Evolutionary conservation across 1,284 basidiomycete species (phyloP).

Genomic region (Neolentinus lepideus): DNA sequence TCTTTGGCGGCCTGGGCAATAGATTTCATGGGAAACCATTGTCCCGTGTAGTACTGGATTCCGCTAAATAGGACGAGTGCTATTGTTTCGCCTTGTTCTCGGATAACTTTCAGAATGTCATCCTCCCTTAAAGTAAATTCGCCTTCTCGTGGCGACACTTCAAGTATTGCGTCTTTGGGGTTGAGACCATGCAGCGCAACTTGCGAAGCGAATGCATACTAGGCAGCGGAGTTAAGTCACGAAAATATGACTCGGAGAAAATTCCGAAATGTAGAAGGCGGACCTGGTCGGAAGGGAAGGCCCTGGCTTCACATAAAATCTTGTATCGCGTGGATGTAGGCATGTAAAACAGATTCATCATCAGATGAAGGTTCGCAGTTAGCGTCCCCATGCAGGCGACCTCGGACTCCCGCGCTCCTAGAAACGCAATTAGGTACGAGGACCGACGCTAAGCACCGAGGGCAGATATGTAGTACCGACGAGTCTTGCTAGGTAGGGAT

Average conservation of each 20-base stretch:
- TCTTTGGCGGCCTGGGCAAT: constrained; percentile 84
- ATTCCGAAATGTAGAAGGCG: constrained; percentile 1
- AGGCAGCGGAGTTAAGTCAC: constrained; percentile 6
- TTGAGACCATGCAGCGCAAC: constrained; percentile 76
- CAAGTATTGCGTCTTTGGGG: constrained; percentile 69
- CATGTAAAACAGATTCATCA: constrained; percentile 92
- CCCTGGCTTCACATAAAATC: constrained; percentile 91
- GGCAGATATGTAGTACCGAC: constrained; percentile 50
- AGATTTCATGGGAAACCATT: constrained; percentile 82
- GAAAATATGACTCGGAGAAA: constrained; percentile 8
- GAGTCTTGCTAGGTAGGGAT: constrained; percentile 74
- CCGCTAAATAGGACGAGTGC: constrained; percentile 88
- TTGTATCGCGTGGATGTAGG: constrained; percentile 83
- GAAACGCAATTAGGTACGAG: constrained; percentile 6
- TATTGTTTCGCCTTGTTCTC: constrained; percentile 67
- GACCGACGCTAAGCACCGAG: background rate
- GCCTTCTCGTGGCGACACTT: constrained; percentile 73
- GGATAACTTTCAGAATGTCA: constrained; percentile 81
- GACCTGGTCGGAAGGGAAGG: constrained; percentile 92
- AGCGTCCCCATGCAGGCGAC: constrained; percentile 93
- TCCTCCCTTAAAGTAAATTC: constrained; percentile 86
- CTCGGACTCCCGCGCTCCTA: constrained; percentile 83
- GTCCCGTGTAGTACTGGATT: constrained; percentile 97
- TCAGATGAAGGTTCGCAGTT: constrained; percentile 91
- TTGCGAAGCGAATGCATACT: constrained; percentile 96